Percentiles rank a stretch among this genome's conserved stretches.
Conservation (phyloP, 306 rosid genomes). For the Corylus americana region DNA sequence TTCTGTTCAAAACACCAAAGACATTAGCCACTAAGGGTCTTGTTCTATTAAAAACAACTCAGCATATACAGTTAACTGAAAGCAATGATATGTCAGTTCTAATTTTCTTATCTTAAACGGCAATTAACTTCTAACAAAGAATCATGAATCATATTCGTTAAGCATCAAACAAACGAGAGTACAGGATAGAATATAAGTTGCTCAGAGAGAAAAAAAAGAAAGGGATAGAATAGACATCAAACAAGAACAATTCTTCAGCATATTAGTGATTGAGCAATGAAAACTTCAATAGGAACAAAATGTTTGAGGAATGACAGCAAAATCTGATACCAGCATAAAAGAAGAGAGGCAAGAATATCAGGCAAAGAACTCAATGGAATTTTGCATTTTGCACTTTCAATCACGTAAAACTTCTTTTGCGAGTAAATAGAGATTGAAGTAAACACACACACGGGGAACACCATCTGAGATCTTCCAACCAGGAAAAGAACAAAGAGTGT, state of each 20-base stretch:
- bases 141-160: not conserved
- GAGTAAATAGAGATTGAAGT: not conserved
- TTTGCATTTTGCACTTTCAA: not conserved
- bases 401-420: not conserved
- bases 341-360: not conserved
- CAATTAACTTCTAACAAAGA: constrained; percentile 5
- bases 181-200: not conserved
- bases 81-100: constrained; percentile 1
- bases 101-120: constrained; percentile 18
- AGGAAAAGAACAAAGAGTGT: not conserved
- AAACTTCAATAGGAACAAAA: not conserved
- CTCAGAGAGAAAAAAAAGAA: not conserved
- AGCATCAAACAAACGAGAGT: constrained; percentile 10
- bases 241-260: not conserved
- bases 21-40: constrained; percentile 7
- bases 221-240: not conserved
- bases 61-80: not conserved
- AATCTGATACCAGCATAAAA: not conserved
- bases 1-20: constrained; percentile 59
- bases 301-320: constrained; percentile 1
- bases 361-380: constrained; percentile 4
- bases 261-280: not conserved
- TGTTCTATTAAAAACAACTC: not conserved
- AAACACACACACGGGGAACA: not conserved
- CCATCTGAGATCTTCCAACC: not conserved